These are phyloP conservation scores for Onygena corvina DNA, from an alignment of 2,329 filamentous ascomycete species.

Conservation along the genomic window DNA sequence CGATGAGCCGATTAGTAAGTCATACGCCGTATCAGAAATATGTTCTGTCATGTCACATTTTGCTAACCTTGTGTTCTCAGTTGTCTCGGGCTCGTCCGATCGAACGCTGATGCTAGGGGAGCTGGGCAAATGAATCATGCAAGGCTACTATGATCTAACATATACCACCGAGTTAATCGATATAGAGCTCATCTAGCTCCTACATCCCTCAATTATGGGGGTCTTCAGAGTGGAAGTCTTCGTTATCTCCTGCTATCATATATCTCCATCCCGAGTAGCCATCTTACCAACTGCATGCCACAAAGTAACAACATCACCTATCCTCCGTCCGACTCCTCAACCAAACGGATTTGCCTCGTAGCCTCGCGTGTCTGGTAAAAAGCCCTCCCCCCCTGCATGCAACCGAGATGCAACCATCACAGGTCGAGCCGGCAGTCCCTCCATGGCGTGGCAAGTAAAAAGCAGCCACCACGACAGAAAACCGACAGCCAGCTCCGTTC, in stretches of 20 bases:
- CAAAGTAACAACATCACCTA: not conserved
- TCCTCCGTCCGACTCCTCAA: no score
- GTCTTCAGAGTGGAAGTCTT: no score
- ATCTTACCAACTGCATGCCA: not conserved
- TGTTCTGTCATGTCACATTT: not conserved
- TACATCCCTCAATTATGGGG: no score
- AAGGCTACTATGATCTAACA: not conserved
- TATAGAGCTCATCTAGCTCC: no score
- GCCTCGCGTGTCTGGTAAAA: not conserved
- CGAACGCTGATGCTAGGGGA: slow-evolving; percentile 74
- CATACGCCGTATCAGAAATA: slow-evolving; percentile 16
- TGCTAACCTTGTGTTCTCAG: slow-evolving; percentile 34
- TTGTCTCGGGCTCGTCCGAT: slow-evolving; percentile 84
- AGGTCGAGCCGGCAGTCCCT: no score
- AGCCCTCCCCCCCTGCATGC: not conserved
- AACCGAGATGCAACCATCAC: not conserved
- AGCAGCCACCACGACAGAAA: not conserved
- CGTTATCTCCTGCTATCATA: no score
- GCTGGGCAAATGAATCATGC: slow-evolving; percentile 49
- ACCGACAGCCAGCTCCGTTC: not conserved
- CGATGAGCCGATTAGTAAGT: slow-evolving; percentile 77
- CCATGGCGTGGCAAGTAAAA: not conserved
- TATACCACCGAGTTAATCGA: not conserved
- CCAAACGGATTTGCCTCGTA: not conserved
- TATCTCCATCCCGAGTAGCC: no score